Evolutionary conservation across 257 asterid species (phyloP).

Genomic region (Dorcoceras hygrometricum): DNA sequence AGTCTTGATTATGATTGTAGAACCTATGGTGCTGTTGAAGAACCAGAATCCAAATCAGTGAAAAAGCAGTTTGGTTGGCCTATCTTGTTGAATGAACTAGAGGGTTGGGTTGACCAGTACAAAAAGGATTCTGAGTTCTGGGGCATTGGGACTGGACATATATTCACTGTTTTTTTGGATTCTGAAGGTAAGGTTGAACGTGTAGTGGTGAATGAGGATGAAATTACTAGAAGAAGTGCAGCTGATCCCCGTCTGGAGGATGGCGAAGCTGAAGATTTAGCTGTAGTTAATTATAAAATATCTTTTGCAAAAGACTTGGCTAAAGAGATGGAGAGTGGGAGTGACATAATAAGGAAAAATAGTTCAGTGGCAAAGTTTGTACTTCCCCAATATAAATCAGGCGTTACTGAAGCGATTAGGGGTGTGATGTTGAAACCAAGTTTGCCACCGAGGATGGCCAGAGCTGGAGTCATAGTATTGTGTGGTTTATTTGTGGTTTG

Average conservation of each 20-base stretch:
- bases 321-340: slow-evolving; percentile 68
- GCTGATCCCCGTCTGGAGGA: slow-evolving; percentile 37
- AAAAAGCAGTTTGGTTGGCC: slow-evolving; percentile 49
- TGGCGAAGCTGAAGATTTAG: slow-evolving; percentile 34
- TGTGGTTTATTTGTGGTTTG: slow-evolving; percentile 53
- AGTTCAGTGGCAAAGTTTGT: slow-evolving; percentile 67
- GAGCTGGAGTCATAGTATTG: slow-evolving; percentile 47
- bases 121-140: slow-evolving; percentile 71
- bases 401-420: slow-evolving; percentile 30
- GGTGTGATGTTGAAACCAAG: slow-evolving; percentile 34
- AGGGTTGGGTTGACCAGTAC: slow-evolving; percentile 80
- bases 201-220: slow-evolving; percentile 81
- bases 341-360: slow-evolving; percentile 44
- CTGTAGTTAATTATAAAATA: slow-evolving; percentile 48
- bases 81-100: slow-evolving; percentile 61
- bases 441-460: slow-evolving; percentile 41
- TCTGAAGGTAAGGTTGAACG: slow-evolving; percentile 59
- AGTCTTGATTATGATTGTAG: slow-evolving; percentile 27
- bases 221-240: slow-evolving; percentile 57
- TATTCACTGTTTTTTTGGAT: slow-evolving; percentile 63
- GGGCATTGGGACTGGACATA: slow-evolving; percentile 77
- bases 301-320: slow-evolving; percentile 69
- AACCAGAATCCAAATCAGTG: slow-evolving; percentile 28
- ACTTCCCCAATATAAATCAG: slow-evolving; percentile 37
- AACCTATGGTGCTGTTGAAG: slow-evolving; percentile 24